phyloP scores from a whole-genome alignment of 345 rosid species.

The Populus simonii region DNA sequence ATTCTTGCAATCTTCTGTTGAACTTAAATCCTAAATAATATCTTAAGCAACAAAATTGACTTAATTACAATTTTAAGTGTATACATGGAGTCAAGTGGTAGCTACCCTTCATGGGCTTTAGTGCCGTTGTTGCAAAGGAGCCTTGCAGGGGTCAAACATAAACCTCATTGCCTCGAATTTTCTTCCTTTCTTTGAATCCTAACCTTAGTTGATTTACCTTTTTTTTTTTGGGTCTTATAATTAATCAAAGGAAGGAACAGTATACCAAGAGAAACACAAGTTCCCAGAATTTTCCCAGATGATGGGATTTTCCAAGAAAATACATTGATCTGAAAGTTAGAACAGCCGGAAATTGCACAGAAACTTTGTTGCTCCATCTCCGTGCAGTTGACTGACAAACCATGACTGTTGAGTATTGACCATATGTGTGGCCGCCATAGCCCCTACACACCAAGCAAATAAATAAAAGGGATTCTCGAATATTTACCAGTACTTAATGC shows the following conservation, averaged over 20 bases:
- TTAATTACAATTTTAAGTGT: too few species aligned
- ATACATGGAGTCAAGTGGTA: too few species aligned
- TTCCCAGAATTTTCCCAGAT: conserved; percentile 12
- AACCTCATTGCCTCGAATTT: neutral
- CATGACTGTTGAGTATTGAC: neutral
- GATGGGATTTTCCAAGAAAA: conserved; percentile 14
- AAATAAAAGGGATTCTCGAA: too few species aligned
- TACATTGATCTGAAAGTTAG: neutral
- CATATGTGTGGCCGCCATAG: too few species aligned
- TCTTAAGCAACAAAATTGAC: too few species aligned
- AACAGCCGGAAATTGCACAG: neutral
- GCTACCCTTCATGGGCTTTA: neutral
- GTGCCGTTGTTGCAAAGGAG: neutral
- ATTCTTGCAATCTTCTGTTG: too few species aligned
- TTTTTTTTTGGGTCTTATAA: neutral
- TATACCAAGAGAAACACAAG: neutral
- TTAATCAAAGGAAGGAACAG: neutral
- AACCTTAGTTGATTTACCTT: neutral
- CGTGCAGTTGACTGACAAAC: neutral
- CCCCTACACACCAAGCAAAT: too few species aligned
- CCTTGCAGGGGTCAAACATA: neutral
- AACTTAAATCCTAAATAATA: too few species aligned
- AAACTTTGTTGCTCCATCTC: neutral
- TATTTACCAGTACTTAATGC: too few species aligned
- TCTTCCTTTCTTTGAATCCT: neutral